Evolutionary conservation across 106 monocot genomes (phyloP), one percentile per base, ranked within the genome.

Genomic region (Gastrodia elata): DNA sequence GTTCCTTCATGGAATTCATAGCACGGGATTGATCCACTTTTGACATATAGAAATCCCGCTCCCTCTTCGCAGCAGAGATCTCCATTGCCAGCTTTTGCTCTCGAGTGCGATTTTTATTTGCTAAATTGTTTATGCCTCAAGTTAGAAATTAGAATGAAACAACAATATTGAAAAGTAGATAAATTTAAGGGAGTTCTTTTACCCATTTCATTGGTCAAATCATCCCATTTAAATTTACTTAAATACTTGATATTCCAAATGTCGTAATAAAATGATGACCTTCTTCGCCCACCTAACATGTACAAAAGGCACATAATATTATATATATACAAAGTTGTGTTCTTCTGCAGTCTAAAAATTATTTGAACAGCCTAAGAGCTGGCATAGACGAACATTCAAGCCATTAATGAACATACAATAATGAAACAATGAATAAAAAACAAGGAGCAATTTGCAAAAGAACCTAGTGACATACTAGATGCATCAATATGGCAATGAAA

Each of bases 201-300:
- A 98, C 98, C 93, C 64, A 80, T 88, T 78, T 98, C 98, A 73
- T 71, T 81, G 38, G 76, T 91, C 68, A 98, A 73, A 81, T 98
- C 91, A 76, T 93, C 98, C 98, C 98, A 98, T 72, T 87, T 93
- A 81, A 98, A 98, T 82, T 91, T 93, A 36, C 83, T 84, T 27
- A 98, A 81, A 77, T 98, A 98, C 76, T 87, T 98, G 41, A 98
- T 89, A 75, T 98, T 98, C 93, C 98, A 98, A 68, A 91, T 83
- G 49, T 98, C 98, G 79, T 93, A 93, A 82, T 83, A 98, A 68
- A 98, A 93, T 15, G 90, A 42, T 49, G 93, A 93, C 58, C 93
- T 93, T 71, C 76, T 86, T 80, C 77, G 88, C 32, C 98, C 98
- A 85, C 98, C 98, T 98, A 59, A 78, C 16, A 84, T 37, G 38